These are phyloP conservation scores for Lepraria neglecta DNA, from an alignment of 495 filamentous ascomycete species.

Conservation along the genomic window DNA sequence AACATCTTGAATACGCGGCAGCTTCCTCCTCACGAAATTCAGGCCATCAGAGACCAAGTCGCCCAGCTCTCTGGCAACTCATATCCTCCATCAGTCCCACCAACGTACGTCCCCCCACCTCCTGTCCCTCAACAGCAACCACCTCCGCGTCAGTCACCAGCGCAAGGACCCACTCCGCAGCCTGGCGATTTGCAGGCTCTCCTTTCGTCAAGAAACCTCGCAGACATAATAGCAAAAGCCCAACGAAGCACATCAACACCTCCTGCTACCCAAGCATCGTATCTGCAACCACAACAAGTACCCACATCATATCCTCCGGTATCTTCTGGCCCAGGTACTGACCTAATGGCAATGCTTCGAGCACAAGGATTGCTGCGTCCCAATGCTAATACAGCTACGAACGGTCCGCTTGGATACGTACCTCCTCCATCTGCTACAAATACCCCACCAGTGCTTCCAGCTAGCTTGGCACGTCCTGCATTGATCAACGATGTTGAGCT, in stretches of 20 bases:
- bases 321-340: constrained; percentile 37
- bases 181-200: constrained; percentile 38
- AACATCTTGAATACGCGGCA: constrained; percentile 69
- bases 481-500: constrained; percentile 55
- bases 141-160: constrained; percentile 29
- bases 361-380: constrained; percentile 44
- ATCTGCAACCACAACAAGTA: constrained; percentile 8
- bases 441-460: constrained; percentile 26
- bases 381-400: constrained; percentile 27
- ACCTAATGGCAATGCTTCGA: constrained; percentile 42
- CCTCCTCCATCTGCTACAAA: constrained; percentile 26
- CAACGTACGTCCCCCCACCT: constrained; percentile 27
- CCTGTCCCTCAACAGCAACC: constrained; percentile 29
- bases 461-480: constrained; percentile 18
- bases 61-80: constrained; percentile 49
- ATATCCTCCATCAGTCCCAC: constrained; percentile 27
- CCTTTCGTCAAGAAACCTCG: constrained; percentile 44
- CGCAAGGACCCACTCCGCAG: constrained; percentile 36
- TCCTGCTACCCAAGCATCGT: constrained; percentile 13
- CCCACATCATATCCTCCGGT: constrained; percentile 34
- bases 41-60: constrained; percentile 72
- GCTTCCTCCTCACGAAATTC: constrained; percentile 72
- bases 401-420: constrained; percentile 26
- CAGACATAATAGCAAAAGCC: constrained; percentile 43
- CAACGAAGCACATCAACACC: constrained; percentile 34